A percentile compares a stretch with the other conserved stretches of the same genome.
Evolutionary conservation across 2,329 filamentous ascomycete species (phyloP).

Genomic region (Ascochyta koolunga): DNA sequence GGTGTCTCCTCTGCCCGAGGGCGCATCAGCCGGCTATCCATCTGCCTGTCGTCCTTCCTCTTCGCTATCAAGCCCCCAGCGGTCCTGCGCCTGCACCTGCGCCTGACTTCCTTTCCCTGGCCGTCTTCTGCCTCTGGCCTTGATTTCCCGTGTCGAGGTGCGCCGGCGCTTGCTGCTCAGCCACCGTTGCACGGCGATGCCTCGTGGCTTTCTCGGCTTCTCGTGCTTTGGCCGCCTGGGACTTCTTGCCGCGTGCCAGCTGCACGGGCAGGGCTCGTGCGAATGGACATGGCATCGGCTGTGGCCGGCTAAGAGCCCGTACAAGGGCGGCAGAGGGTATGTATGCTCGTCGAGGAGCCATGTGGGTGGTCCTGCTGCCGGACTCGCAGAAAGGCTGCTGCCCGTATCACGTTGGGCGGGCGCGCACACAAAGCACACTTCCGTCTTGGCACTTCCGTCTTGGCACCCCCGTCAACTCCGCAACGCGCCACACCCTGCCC

Average conservation of each 20-base stretch:
- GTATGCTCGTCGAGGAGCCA: conserved; percentile 25
- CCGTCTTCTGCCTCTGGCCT: neutral
- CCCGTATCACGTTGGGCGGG: conserved; percentile 13
- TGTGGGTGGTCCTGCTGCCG: neutral
- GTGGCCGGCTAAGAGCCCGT: conserved; percentile 30
- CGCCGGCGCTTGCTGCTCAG: neutral
- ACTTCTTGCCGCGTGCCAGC: conserved; percentile 31
- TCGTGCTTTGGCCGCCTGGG: conserved; percentile 18
- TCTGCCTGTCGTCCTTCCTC: conserved; percentile 1
- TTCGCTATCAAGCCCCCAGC: neutral
- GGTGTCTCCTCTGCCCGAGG: neutral
- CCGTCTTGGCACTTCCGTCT: too few species aligned
- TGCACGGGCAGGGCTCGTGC: conserved; percentile 22
- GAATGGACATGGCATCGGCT: conserved; percentile 25
- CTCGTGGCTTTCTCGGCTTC: conserved; percentile 11
- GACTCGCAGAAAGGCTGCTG: neutral
- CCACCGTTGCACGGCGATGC: neutral
- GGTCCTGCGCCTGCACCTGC: neutral
- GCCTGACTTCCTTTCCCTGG: neutral
- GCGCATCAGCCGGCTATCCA: conserved; percentile 8
- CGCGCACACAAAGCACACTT: conserved; percentile 25
- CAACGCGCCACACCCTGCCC: conserved; percentile 7
- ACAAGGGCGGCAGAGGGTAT: conserved; percentile 36
- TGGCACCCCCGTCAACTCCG: conserved; percentile 36
- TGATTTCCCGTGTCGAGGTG: neutral